Base-by-base conservation (phyloP, 2,329 filamentous ascomycete genomes). In the Fonsecaea nubica region DNA sequence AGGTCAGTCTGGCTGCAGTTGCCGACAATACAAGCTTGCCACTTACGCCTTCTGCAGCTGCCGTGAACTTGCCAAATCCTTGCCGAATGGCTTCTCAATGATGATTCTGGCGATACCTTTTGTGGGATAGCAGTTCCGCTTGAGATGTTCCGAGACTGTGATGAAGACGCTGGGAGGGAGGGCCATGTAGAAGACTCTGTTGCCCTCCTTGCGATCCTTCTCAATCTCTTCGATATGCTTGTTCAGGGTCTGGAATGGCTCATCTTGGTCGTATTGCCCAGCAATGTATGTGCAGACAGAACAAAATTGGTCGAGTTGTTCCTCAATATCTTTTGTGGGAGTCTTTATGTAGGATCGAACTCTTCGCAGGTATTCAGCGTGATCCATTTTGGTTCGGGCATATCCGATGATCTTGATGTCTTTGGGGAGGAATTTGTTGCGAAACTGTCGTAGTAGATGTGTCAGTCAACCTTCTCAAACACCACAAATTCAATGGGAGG, bases 311-410 rank as follows among this genome's bases (percentile, higher is more conserved):
- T 95, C 88, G 67, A 99, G 86, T 80, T 98, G 93, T 82, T 97
- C 90, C 84, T 99, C 93, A 74, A 96, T 89, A 75, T 98, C 95
- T 85, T 97, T 96, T 74, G 94, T 97, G 15, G 95, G 95, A 15
- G 93, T 95, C 87, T 99, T 98, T 85, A 99, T 99, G 84, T 97
- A 96, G 68, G 93, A 97, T 83, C 91, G 94, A 81, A 99, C 93
- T 74, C 95, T 89, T 82, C 90, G 92, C 78, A 98, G 86, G 84
- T 92, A 98, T 81, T 99, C 95, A 71, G 92, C 89, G 76, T 94
- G 93, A 83, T 98, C 93, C 95, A 99, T 99, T 86, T 97, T 97
- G 75, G 95, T 99, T 79, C 95, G 90, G 75, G 95, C 95, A 92
- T 99, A 99, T 84, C 95, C 95, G 76, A 99, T 89, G 78, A 99